A percentile compares a stretch with the other conserved stretches of the same genome.
Conservation (phyloP, 176 grass and related monocot genomes). For the Neostapfia colusana region DNA sequence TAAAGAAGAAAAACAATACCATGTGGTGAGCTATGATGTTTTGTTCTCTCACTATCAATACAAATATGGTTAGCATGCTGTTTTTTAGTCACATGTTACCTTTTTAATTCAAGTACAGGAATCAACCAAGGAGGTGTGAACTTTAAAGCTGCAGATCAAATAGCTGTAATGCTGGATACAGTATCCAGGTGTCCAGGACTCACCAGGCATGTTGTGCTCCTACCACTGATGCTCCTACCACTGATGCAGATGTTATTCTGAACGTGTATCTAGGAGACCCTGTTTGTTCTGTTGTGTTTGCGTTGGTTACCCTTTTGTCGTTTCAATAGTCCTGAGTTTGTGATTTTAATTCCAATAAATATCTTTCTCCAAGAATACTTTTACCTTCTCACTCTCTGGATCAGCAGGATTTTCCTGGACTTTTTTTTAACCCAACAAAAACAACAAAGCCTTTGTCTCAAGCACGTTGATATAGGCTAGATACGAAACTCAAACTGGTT, state of each 20-base stretch:
- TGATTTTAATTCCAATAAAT: slow-evolving; percentile 13
- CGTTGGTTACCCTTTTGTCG: neutral
- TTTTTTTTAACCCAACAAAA: too few species aligned
- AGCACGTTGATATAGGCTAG: too few species aligned
- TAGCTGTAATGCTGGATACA: slow-evolving; percentile 31
- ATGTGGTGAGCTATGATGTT: slow-evolving; percentile 50
- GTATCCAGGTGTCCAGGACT: neutral
- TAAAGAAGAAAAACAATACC: slow-evolving; percentile 84
- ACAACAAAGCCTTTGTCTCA: too few species aligned
- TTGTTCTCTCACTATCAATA: slow-evolving; percentile 2
- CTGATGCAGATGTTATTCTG: neutral
- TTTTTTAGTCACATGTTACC: slow-evolving; percentile 38
- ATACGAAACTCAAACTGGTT: too few species aligned
- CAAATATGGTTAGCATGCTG: neutral
- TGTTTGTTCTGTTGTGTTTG: neutral
- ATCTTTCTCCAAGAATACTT: neutral
- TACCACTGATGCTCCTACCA: neutral
- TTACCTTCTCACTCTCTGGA: neutral
- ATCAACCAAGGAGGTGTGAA: slow-evolving; percentile 26
- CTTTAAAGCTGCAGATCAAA: neutral
- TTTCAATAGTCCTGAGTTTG: neutral
- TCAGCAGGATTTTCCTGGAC: neutral
- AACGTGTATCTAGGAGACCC: neutral
- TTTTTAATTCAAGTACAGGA: slow-evolving; percentile 22
- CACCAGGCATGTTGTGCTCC: neutral